Base-by-base conservation (phyloP, 2,329 filamentous ascomycete genomes). In the Lasiodiplodia citricola region DNA sequence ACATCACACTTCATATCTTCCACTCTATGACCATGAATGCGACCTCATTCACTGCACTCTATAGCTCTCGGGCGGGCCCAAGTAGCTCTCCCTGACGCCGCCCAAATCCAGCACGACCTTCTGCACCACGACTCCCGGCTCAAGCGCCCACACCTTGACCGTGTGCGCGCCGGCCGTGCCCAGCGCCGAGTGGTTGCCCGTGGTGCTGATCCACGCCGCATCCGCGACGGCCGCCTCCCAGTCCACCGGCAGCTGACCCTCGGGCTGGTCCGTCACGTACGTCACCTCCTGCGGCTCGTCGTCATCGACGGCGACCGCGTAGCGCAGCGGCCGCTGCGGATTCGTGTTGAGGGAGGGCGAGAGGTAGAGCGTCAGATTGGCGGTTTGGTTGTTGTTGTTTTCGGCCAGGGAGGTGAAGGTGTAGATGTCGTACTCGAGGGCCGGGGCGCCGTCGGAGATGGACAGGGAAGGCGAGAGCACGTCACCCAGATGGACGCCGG, bases 51-150 rank as follows among this genome's bases (percentile, higher is more conserved):
- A 47, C 7, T 51, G 28, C 16, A 65, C 66, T 38, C 60, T 23
- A 28, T 31, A 55, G 37, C 85, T 87, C 81, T 87, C 86, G 0
- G 86, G 86, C 4, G 87, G 87, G 0, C 87, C 87, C 2, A 89
- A 76, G 71, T 87, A 88, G 60, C 84, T 87, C 18, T 81, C 76
- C 66, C 85, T 77, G 2, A 87, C 82, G 6, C 87, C 87, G 1
- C 87, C 87, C 28, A 88, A 72, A 71, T 89, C 81, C 8, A 89
- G 71, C 1, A 89, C 80, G 47, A 88, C 77, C 80, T 87, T 88
- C 75, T 88, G 69, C 51, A 70, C 38, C 51, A 67, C 65, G 0
- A 84, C 77, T 67, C 80, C 82, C 6, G 82, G 80, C 75, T 84
- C 82, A 16, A 84, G 75, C 8, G 82, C 73, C 82, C 82, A 84